Conservation (phyloP, 768 basidiomycete species). For the Suillus alpinus region DNA sequence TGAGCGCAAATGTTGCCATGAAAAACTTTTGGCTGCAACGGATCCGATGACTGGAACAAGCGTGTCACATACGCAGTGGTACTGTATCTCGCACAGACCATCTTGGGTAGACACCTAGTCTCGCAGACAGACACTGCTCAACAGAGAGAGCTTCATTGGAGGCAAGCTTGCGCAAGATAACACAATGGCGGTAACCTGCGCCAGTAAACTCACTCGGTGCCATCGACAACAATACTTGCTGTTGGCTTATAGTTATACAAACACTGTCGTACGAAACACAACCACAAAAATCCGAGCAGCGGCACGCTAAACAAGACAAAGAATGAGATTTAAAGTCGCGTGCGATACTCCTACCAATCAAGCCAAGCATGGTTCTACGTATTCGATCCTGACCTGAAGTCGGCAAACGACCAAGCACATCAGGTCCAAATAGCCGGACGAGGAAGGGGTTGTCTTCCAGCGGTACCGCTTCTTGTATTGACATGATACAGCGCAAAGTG, state of each 20-base stretch:
- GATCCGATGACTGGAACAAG: constrained; percentile 23
- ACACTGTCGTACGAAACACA: background rate
- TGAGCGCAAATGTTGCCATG: constrained; percentile 36
- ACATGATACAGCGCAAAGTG: constrained; percentile 80
- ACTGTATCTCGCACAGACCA: no score
- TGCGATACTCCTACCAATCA: constrained; percentile 60
- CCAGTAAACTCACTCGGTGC: no score
- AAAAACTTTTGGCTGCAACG: constrained; percentile 21
- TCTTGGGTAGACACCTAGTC: background rate
- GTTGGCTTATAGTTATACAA: background rate
- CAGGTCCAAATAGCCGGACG: constrained; percentile 64
- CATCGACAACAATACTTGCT: no score
- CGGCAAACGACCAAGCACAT: constrained; percentile 68
- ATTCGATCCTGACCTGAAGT: constrained; percentile 61
- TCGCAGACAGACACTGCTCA: background rate
- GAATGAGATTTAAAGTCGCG: no score
- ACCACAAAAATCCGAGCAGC: no score
- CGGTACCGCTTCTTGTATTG: constrained; percentile 83
- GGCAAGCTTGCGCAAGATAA: background rate
- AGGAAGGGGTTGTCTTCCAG: constrained; percentile 54
- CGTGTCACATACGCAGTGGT: constrained; percentile 27
- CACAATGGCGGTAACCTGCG: no score
- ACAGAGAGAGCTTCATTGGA: background rate
- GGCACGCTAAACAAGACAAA: no score
- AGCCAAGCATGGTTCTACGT: constrained; percentile 66